Conservation (phyloP, 2,329 filamentous ascomycete species). For the Colletotrichum gloeosporioides region DNA sequence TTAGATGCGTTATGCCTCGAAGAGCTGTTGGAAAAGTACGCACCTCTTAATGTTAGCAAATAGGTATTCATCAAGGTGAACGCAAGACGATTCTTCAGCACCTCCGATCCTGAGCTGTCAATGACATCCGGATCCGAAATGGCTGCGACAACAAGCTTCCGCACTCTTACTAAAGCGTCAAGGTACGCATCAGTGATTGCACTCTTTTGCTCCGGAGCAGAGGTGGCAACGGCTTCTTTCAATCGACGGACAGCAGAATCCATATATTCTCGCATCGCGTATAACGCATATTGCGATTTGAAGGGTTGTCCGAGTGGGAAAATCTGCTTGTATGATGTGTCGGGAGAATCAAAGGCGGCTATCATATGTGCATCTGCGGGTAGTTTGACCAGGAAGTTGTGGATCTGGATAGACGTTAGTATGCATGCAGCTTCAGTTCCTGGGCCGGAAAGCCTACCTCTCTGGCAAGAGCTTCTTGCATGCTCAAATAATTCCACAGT, state of each 20-base stretch:
- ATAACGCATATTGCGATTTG: conserved; percentile 75
- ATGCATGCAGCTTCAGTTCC: background rate
- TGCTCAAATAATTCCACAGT: conserved; percentile 79
- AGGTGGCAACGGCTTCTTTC: background rate
- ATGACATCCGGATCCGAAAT: conserved; percentile 17
- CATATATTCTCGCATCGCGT: conserved; percentile 70
- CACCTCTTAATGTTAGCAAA: conserved; percentile 60
- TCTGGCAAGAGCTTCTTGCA: conserved; percentile 72
- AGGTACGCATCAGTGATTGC: conserved; percentile 30
- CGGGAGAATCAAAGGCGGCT: conserved; percentile 59
- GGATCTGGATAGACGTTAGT: conserved; percentile 56
- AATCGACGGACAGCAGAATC: conserved; percentile 40
- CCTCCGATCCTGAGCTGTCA: conserved; percentile 33
- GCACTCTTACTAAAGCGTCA: conserved; percentile 46
- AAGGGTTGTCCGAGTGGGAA: conserved; percentile 75
- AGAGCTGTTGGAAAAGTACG: conserved; percentile 2
- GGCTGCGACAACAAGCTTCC: conserved; percentile 62
- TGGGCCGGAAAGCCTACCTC: conserved; percentile 55
- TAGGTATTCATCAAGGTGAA: conserved; percentile 63
- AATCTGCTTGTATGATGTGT: conserved; percentile 61
- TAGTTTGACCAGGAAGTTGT: conserved; percentile 72
- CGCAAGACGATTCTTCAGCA: conserved; percentile 54
- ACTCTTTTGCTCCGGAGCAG: conserved; percentile 7
- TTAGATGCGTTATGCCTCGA: conserved; percentile 21
- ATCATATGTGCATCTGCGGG: conserved; percentile 70